Evolutionary conservation across 345 rosid genomes (phyloP), one percentile per base, ranked within the genome.

Genomic region (Geranium brycei): DNA sequence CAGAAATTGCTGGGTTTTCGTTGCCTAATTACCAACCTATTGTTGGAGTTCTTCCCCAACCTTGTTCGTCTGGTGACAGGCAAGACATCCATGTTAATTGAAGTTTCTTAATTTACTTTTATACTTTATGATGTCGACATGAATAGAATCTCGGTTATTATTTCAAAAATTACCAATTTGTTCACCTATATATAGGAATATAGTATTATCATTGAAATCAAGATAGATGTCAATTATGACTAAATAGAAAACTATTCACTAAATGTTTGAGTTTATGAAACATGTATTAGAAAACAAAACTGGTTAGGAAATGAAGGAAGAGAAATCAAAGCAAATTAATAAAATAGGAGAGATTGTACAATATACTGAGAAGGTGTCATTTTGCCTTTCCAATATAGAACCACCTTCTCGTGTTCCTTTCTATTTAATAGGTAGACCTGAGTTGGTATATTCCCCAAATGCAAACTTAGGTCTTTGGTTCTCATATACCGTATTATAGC

Each of bases 1-100:
- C 87, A 87, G 92, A 79, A 69, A 72, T 66, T 59, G 68, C 75
- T 55, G 87, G 79, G 32, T 64, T 76, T 75, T 63, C 80, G 59
- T 66, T 78, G 71, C 70, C 69, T 63, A 75, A 65, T 35, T 84
- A 68, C 18, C 81, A 78, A 60, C 79, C 82, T 57, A 64, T 87
- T 53, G 86, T 82, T 67, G 87, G 87, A 71, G 68, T 87, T 78
- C 85, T 87, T 66, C 83, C 86, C 8, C 89, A 82, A 66, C 86
- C 87, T 19, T 68, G 69, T 64, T 78, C 82, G 64, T 73, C 72
- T 0, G 84, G 86, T 70, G 77, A 77, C 76, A 84, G 89, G 92
- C 74, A 75, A 73, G 81, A 73, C 35, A 59, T 30, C 14, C 62
- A 31, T 12, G 23, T 17, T 60, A 30, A 69, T 72, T 56, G 60